Evolutionary conservation across 75 land plant species (phyloP).

Genomic region (Gnetum montanum): DNA sequence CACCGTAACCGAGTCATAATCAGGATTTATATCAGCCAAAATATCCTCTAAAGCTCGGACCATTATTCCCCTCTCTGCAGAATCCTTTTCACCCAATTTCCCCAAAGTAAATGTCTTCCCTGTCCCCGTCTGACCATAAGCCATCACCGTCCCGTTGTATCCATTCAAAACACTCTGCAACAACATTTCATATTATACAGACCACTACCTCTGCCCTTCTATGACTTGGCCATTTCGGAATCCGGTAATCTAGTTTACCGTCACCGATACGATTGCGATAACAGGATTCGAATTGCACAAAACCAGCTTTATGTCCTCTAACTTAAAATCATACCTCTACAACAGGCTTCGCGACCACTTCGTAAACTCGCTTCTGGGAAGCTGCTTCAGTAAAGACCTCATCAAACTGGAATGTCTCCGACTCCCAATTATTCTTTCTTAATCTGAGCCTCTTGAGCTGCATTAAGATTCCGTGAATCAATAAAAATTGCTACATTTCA

Average conservation of each 20-base stretch:
- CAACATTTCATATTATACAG: not conserved
- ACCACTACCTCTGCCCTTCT: not conserved
- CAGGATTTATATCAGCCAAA: conserved; percentile 8
- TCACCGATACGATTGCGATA: too few species aligned
- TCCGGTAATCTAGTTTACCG: too few species aligned
- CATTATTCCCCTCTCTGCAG: conserved; percentile 31
- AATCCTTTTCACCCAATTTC: conserved; percentile 18
- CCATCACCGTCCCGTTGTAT: conserved; percentile 39
- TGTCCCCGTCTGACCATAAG: conserved; percentile 37
- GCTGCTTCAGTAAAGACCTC: conserved; percentile 53
- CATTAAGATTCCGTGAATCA: too few species aligned
- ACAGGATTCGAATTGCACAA: too few species aligned
- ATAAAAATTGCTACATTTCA: too few species aligned
- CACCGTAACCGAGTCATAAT: conserved; percentile 14
- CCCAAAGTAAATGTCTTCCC: conserved; percentile 37
- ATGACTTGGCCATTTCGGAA: too few species aligned
- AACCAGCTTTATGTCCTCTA: too few species aligned
- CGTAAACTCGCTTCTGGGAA: conserved; percentile 62
- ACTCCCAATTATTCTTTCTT: conserved; percentile 52
- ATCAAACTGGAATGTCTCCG: conserved; percentile 52
- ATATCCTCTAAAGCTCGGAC: conserved; percentile 35
- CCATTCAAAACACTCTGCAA: conserved; percentile 37
- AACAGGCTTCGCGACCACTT: conserved; percentile 61
- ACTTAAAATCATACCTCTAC: conserved; percentile 60
- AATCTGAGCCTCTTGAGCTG: conserved; percentile 50